Conservation (phyloP, 1,284 basidiomycete genomes). For the Malassezia pachydermatis region DNA sequence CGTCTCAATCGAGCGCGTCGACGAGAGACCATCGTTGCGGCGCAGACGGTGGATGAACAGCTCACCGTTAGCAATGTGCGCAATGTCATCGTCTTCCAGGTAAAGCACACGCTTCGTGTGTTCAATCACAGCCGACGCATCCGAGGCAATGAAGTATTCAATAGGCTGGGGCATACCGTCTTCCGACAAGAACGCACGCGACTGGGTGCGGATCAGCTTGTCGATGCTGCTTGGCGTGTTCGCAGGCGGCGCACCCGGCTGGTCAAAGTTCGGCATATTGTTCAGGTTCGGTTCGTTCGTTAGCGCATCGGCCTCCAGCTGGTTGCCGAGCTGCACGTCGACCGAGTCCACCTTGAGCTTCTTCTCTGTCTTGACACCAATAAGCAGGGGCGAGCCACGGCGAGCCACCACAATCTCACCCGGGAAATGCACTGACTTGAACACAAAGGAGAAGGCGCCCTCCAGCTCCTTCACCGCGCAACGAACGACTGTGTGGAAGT, state of each 20-base stretch:
- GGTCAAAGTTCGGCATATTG: slow-evolving; percentile 3
- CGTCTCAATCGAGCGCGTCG: slow-evolving; percentile 93
- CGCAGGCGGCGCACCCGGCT: slow-evolving; percentile 32
- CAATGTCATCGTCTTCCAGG: slow-evolving; percentile 97
- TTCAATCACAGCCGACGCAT: slow-evolving; percentile 90
- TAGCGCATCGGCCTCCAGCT: slow-evolving; percentile 3
- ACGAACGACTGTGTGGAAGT: slow-evolving; percentile 87
- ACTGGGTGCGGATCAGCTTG: slow-evolving; percentile 87
- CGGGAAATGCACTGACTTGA: slow-evolving; percentile 94
- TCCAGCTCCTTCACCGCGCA: slow-evolving; percentile 94
- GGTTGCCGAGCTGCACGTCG: slow-evolving; percentile 64
- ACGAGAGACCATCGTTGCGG: slow-evolving; percentile 63
- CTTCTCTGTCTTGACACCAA: slow-evolving; percentile 99
- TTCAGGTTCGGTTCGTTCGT: slow-evolving; percentile 13
- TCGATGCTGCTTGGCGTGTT: slow-evolving; percentile 24
- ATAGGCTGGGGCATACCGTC: slow-evolving; percentile 97
- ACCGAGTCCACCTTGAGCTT: slow-evolving; percentile 99
- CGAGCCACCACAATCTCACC: slow-evolving; percentile 91
- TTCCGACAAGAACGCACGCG: slow-evolving; percentile 94
- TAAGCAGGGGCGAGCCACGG: slow-evolving; percentile 88
- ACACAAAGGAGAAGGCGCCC: slow-evolving; percentile 99
- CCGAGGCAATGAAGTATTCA: slow-evolving; percentile 98
- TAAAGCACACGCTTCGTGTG: slow-evolving; percentile 99
- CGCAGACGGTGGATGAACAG: slow-evolving; percentile 97
- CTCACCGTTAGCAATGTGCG: slow-evolving; percentile 88